A percentile compares a stretch with the other conserved stretches of the same genome.
These are phyloP conservation scores for Claviceps pusilla DNA, from an alignment of 2,329 filamentous ascomycete species.

Conservation along the genomic window DNA sequence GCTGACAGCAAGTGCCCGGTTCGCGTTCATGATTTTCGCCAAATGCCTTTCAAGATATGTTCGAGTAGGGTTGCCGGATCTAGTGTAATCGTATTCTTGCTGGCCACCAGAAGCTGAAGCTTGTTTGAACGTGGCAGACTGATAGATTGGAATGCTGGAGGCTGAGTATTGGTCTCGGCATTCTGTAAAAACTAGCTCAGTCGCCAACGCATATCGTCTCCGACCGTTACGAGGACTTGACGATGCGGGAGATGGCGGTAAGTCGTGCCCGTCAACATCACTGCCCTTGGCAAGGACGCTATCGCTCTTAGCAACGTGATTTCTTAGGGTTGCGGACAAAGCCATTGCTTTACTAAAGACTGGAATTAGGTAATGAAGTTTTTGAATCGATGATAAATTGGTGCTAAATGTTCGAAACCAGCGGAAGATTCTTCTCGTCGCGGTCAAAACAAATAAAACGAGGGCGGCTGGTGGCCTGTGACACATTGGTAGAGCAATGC, in stretches of 20 bases:
- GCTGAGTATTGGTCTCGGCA: slow-evolving; percentile 93
- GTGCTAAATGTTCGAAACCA: neutral
- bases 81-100: slow-evolving; percentile 92
- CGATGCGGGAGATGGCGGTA: slow-evolving; percentile 83
- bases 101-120: slow-evolving; percentile 61
- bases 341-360: neutral
- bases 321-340: neutral
- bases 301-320: neutral
- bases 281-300: slow-evolving; percentile 33
- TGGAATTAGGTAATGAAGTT: neutral
- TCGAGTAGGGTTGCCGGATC: slow-evolving; percentile 90
- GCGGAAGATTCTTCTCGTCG: too few relatives aligned
- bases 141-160: slow-evolving; percentile 93
- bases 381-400: neutral
- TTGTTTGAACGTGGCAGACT: slow-evolving; percentile 97
- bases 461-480: too few relatives aligned
- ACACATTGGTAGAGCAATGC: too few relatives aligned
- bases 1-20: slow-evolving; percentile 78
- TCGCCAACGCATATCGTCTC: slow-evolving; percentile 78
- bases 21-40: slow-evolving; percentile 97
- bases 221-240: slow-evolving; percentile 77
- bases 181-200: slow-evolving; percentile 92
- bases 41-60: slow-evolving; percentile 92
- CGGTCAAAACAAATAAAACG: too few relatives aligned
- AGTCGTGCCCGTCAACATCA: slow-evolving; percentile 68